Evolutionary conservation across 805 yeast species (phyloP).

Genomic region (Blastobotrys attinorum): DNA sequence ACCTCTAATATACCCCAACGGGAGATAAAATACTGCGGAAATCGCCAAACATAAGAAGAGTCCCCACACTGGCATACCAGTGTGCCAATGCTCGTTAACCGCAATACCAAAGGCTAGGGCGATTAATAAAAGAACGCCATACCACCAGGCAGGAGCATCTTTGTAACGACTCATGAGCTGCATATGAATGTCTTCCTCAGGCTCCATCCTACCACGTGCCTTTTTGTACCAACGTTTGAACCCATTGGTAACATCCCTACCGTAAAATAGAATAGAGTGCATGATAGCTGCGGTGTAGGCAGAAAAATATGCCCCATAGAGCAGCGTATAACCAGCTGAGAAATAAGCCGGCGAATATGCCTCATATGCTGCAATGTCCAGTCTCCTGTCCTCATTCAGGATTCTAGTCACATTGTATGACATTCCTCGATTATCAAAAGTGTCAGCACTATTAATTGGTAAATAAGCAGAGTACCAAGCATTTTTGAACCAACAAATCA

Average conservation of each 20-base stretch:
- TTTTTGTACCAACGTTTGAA: too few relatives aligned
- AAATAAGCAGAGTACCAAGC: constrained; percentile 51
- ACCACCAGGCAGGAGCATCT: constrained; percentile 49
- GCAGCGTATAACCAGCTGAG: constrained; percentile 37
- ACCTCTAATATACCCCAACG: constrained; percentile 53
- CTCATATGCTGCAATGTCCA: constrained; percentile 42
- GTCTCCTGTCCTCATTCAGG: constrained; percentile 17
- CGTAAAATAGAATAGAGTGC: constrained; percentile 25
- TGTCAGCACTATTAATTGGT: constrained; percentile 49
- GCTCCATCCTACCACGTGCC: too few relatives aligned
- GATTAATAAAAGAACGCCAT: constrained; percentile 25
- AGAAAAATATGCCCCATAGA: constrained; percentile 51
- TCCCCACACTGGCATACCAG: constrained; percentile 35
- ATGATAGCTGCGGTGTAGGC: constrained; percentile 49
- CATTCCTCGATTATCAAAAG: constrained; percentile 47
- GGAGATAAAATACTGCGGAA: constrained; percentile 49
- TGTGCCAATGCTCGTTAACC: constrained; percentile 16
- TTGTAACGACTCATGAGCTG: constrained; percentile 39
- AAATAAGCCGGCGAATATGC: constrained; percentile 63
- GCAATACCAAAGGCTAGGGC: constrained; percentile 29
- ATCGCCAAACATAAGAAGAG: constrained; percentile 46
- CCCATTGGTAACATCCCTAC: too few relatives aligned
- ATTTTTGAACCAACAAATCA: constrained; percentile 46
- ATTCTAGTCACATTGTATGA: constrained; percentile 41
- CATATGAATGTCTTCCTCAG: constrained; percentile 28